A percentile compares a stretch with the other conserved stretches of the same genome.
phyloP scores from a whole-genome alignment of 1,139 yeast species.

The Magnusiomyces sp. region DNA sequence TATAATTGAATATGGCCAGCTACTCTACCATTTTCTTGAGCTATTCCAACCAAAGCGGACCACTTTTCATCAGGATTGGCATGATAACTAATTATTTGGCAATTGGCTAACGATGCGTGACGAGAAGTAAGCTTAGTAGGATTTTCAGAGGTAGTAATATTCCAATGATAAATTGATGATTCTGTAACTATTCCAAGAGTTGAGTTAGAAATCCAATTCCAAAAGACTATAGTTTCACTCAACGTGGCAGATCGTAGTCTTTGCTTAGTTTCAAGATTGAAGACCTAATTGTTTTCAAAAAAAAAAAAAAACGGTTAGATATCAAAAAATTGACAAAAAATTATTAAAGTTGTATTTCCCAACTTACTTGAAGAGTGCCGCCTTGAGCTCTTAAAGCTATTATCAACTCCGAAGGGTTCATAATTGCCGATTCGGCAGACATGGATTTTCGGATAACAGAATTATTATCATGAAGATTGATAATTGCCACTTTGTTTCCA shows the following conservation, averaged over 20 bases:
- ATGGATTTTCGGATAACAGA: constrained; percentile 78
- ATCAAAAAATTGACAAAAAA: background rate
- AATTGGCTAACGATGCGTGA: constrained; percentile 67
- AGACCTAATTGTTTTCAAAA: constrained; percentile 36
- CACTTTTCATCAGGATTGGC: constrained; percentile 77
- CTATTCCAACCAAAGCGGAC: constrained; percentile 93
- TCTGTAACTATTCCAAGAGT: constrained; percentile 81
- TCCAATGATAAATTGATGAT: constrained; percentile 68
- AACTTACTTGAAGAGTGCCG: constrained; percentile 63
- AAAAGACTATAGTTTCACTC: constrained; percentile 83
- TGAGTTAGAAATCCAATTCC: constrained; percentile 84
- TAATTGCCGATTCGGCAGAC: constrained; percentile 96
- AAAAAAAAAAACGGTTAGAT: background rate
- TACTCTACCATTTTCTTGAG: constrained; percentile 89
- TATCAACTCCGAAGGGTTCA: constrained; percentile 85
- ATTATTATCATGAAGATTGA: constrained; percentile 70
- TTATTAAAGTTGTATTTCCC: constrained; percentile 6
- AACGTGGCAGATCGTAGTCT: constrained; percentile 82
- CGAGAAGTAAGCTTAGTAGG: constrained; percentile 78
- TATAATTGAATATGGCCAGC: constrained; percentile 94
- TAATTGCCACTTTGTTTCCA: constrained; percentile 82
- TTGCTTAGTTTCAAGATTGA: constrained; percentile 79
- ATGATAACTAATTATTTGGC: constrained; percentile 87
- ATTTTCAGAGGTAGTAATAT: constrained; percentile 67
- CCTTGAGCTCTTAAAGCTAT: constrained; percentile 95